Percentiles rank a stretch among this genome's conserved stretches.
Evolutionary conservation across 371 early-diverging fungal genomes (phyloP).

Genomic region (Circinella umbellata): DNA sequence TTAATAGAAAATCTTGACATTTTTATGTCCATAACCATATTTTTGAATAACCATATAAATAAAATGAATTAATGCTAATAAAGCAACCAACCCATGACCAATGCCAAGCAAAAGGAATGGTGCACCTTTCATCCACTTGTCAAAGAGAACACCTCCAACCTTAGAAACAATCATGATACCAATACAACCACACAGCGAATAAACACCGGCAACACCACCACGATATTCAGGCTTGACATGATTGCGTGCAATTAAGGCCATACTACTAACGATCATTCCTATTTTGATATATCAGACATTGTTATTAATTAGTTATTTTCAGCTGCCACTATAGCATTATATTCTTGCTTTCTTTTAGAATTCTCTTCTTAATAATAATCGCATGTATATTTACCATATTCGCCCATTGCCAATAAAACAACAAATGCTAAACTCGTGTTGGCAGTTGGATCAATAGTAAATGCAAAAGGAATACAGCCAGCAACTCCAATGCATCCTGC

Average conservation of each 20-base stretch:
- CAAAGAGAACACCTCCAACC: conserved; percentile 67
- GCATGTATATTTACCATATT: conserved; percentile 55
- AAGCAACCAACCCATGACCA: conserved; percentile 44
- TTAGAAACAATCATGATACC: conserved; percentile 54
- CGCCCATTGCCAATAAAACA: conserved; percentile 68
- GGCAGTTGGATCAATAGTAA: conserved; percentile 59
- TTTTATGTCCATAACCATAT: not conserved
- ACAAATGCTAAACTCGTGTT: conserved; percentile 56
- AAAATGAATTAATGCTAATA: conserved; percentile 9
- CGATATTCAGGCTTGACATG: conserved; percentile 55
- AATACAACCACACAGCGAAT: conserved; percentile 69
- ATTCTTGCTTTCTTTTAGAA: too few species aligned
- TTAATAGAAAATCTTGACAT: not conserved
- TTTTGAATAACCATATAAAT: not conserved
- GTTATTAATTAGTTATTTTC: too few species aligned
- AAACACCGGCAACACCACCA: conserved; percentile 75
- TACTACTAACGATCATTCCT: conserved; percentile 73
- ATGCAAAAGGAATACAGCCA: conserved; percentile 66
- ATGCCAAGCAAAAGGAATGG: conserved; percentile 67
- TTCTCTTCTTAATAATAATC: not conserved
- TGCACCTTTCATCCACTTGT: conserved; percentile 62
- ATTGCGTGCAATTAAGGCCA: conserved; percentile 67
- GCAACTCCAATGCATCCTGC: conserved; percentile 63
- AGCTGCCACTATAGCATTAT: too few species aligned
- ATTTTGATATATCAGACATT: not conserved